A percentile compares a stretch with the other conserved stretches of the same genome.
Conservation (phyloP, 148 eudicot genomes). For the Tetragonia tetragonoides region DNA sequence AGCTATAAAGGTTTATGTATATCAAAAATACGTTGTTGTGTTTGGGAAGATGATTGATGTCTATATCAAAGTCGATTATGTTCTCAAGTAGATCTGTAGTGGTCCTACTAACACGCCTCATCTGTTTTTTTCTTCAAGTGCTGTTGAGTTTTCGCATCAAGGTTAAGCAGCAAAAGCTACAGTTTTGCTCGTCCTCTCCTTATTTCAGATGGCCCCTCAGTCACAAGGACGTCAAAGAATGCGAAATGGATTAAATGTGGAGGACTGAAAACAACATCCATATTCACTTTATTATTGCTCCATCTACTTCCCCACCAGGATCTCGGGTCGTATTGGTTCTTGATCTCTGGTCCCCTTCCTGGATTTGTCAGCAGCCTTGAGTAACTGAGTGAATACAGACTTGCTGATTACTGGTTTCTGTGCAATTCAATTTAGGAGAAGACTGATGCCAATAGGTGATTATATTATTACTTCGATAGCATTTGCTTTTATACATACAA, state of each 20-base stretch:
- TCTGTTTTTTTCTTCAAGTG: neutral
- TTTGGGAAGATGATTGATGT: conserved; percentile 7
- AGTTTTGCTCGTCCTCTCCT: conserved; percentile 9
- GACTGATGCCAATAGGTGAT: conserved; percentile 21
- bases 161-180: conserved; percentile 7
- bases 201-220: neutral
- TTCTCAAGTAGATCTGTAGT: conserved; percentile 5
- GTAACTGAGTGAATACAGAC: neutral
- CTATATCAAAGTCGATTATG: conserved; percentile 9
- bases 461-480: conserved; percentile 23
- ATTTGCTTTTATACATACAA: conserved; percentile 30
- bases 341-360: conserved; percentile 9
- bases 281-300: conserved; percentile 6
- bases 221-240: conserved; percentile 17
- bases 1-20: neutral
- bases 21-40: neutral
- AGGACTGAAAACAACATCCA: conserved; percentile 26
- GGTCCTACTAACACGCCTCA: neutral
- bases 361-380: conserved; percentile 1
- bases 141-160: conserved; percentile 3
- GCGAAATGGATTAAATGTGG: conserved; percentile 16
- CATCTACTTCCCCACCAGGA: conserved; percentile 6
- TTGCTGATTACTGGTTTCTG: conserved; percentile 6
- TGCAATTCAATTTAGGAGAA: conserved; percentile 22
- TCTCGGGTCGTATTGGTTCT: conserved; percentile 4